Base-by-base conservation (phyloP, 257 asterid species). In the Solanum verrucosum region DNA sequence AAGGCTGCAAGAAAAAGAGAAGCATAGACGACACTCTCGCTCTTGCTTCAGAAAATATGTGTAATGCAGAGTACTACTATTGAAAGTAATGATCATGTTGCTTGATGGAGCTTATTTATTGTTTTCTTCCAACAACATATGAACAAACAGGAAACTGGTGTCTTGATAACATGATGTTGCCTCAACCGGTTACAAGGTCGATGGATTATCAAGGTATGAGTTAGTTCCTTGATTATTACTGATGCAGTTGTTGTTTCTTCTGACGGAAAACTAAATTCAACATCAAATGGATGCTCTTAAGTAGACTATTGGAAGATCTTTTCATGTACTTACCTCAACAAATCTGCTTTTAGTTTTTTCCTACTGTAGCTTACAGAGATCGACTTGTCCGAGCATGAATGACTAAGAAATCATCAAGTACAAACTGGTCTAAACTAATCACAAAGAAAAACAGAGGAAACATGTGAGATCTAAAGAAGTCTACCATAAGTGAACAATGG, bases 1-100 rank as follows among this genome's bases (percentile, higher is more conserved):
- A 95, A 70, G 99, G 98, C 8, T 95, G 96, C 89, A 95, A 92
- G 92, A 93, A 86, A 88, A 94, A 91, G 44, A 93, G 91, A 35
- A 89, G 77, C 37, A 59, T 29, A 5, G 86, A 27, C 18, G 37
- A 27, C 18, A 59, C 46, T 87, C 38, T 18, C 49, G 89, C 88
- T 73, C 84, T 87, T 84, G 91, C 91, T 85, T 88, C 88, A 14
- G 91, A 86, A 90, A 78, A 16, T 27, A 81, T 27, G 25, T 25
- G 27, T 46, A 27, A 81, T 81, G 40, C 40, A 46, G 63, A 78
- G 65, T 27, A 27, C 67, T 44, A n/a, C 40, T 8, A 13, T 25
- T 78, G 63, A 25, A 78, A 3, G 38, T 78, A 25, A n/a, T 78
- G n/a, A 78, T 78, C 25, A 25, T 78, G 63, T 42, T 42, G 83